Evolutionary conservation across 164 flowering plant species (phyloP).

Genomic region (Houttuynia cordata): DNA sequence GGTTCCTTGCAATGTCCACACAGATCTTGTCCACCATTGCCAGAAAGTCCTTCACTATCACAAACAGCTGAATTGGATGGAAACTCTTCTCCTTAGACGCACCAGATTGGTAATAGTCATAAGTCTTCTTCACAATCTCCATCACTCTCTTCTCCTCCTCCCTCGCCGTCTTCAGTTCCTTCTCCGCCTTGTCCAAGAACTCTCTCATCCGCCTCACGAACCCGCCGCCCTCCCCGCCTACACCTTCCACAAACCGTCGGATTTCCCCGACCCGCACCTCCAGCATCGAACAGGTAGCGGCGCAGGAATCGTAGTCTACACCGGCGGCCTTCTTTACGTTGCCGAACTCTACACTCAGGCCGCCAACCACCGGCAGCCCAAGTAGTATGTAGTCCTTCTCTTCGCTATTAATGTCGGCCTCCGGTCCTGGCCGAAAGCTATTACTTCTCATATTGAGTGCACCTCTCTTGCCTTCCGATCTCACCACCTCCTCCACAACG

Average conservation of each 20-base stretch:
- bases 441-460: constrained; percentile 23
- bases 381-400: constrained; percentile 43
- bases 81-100: constrained; percentile 30
- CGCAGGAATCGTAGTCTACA: constrained; percentile 36
- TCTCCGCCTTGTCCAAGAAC: constrained; percentile 45
- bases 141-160: constrained; percentile 52
- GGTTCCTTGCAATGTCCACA: constrained; percentile 31
- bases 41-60: constrained; percentile 59
- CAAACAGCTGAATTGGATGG: constrained; percentile 46
- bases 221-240: constrained; percentile 20
- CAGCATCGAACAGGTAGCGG: constrained; percentile 20
- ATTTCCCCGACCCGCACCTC: constrained; percentile 23
- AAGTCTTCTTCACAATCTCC: constrained; percentile 59
- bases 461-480: constrained; percentile 61
- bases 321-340: constrained; percentile 62
- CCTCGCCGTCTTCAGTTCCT: constrained; percentile 43
- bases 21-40: constrained; percentile 63
- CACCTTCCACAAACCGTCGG: constrained; percentile 11
- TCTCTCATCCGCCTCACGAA: constrained; percentile 49
- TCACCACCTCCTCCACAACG: constrained; percentile 68
- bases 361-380: constrained; percentile 53
- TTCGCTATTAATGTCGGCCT: constrained; percentile 23
- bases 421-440: constrained; percentile 8
- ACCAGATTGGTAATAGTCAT: constrained; percentile 66
- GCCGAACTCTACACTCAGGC: constrained; percentile 44